phyloP scores from a whole-genome alignment of 345 rosid species.

The Pistacia atlantica region DNA sequence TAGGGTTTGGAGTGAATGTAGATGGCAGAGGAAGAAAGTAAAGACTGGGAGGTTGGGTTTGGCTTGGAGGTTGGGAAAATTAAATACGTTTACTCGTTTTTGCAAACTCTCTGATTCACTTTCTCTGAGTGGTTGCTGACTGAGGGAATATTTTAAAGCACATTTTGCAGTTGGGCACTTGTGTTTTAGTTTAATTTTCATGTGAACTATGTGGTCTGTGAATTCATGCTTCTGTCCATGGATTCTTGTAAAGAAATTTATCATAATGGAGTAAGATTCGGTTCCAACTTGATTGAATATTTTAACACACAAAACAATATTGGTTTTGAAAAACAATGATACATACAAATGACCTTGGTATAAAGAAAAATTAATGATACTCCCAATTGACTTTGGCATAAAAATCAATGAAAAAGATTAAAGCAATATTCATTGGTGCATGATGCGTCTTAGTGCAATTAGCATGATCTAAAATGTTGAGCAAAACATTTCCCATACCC shows the following conservation, averaged over 20 bases:
- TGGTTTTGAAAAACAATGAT: no score
- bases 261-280: no score
- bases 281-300: no score
- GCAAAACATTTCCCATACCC: no score
- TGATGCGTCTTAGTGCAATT: no score
- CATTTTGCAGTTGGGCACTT: constrained; percentile 37
- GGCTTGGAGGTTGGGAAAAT: constrained; percentile 52
- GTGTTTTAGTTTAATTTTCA: neutral
- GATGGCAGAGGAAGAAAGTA: constrained; percentile 31
- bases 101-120: constrained; percentile 37
- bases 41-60: constrained; percentile 25
- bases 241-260: neutral
- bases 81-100: constrained; percentile 47
- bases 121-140: constrained; percentile 47
- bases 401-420: no score
- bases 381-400: no score
- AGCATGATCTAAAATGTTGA: no score
- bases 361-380: no score
- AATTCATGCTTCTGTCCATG: constrained; percentile 1
- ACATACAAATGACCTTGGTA: no score
- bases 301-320: no score
- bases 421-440: no score
- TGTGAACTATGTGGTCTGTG: neutral
- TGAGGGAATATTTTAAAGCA: constrained; percentile 42
- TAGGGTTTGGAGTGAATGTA: constrained; percentile 31